Percentiles rank a stretch among this genome's conserved stretches.
These are phyloP conservation scores for rapeseed (Brassica napus) DNA, from an alignment of 345 rosid species.

Conservation along the genomic window DNA sequence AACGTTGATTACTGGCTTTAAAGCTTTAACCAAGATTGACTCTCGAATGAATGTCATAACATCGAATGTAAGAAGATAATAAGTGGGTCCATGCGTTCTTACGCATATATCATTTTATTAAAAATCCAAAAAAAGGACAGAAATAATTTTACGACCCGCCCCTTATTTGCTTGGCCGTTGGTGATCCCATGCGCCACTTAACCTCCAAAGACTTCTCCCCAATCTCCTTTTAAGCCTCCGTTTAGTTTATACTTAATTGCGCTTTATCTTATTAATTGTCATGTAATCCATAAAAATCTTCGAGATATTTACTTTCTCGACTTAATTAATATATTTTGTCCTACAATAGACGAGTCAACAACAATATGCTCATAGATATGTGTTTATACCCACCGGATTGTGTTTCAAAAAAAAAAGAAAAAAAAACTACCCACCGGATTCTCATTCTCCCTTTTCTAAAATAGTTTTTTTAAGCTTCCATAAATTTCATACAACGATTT, in stretches of 20 bases:
- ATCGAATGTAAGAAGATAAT: background rate
- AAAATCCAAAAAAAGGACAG: conserved; percentile 5
- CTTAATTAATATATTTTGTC: conserved; percentile 4
- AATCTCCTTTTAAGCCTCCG: conserved; percentile 4
- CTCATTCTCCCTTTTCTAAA: conserved; percentile 4
- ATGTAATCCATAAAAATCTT: conserved; percentile 38
- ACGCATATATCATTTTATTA: conserved; percentile 8
- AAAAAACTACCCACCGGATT: conserved; percentile 24
- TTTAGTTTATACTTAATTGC: conserved; percentile 27
- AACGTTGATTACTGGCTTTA: conserved; percentile 20
- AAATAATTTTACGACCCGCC: conserved; percentile 37
- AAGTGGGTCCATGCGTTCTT: conserved; percentile 31
- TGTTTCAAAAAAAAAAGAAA: too few species aligned
- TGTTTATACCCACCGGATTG: conserved; percentile 27
- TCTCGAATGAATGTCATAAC: conserved; percentile 14
- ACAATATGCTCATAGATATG: conserved; percentile 11
- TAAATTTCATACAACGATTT: too few species aligned
- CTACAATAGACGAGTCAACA: conserved; percentile 19
- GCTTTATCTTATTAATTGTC: conserved; percentile 29
- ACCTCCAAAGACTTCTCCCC: conserved; percentile 36
- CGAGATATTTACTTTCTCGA: conserved; percentile 26
- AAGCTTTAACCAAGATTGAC: conserved; percentile 30
- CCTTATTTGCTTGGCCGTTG: conserved; percentile 49
- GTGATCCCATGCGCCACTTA: conserved; percentile 71
- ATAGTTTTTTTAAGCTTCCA: too few species aligned